A percentile compares a stretch with the other conserved stretches of the same genome.
Conservation (phyloP, 1,284 basidiomycete species). For the Malassezia globosa region DNA sequence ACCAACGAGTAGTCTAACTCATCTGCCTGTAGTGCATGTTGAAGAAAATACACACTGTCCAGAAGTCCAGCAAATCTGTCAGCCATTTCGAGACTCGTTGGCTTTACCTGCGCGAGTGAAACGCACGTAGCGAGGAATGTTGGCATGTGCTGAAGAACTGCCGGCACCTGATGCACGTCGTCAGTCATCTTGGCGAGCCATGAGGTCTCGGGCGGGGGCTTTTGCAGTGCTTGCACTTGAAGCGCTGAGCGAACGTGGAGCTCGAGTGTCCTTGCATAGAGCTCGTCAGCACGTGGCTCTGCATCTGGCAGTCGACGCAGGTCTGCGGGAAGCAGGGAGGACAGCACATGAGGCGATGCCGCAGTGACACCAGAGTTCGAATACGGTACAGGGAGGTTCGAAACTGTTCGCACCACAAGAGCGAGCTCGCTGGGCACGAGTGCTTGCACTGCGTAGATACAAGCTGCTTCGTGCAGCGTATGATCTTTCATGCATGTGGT, state of each 20-base stretch:
- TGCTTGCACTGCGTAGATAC: slow-evolving; percentile 6
- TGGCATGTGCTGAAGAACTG: not conserved
- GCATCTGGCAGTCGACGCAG: not conserved
- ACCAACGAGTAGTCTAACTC: slow-evolving; percentile 49
- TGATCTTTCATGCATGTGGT: not conserved
- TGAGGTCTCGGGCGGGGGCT: not conserved
- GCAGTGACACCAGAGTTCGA: not conserved
- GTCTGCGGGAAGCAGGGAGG: not conserved
- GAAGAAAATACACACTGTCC: not conserved
- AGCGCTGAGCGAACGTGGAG: not conserved
- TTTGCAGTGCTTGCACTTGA: not conserved
- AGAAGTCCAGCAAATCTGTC: not conserved
- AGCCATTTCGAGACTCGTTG: not conserved
- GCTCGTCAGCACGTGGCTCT: not conserved
- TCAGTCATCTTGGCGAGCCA: not conserved
- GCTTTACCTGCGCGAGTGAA: not conserved
- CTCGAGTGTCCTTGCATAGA: not conserved
- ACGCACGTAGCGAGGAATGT: not conserved
- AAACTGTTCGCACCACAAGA: not conserved
- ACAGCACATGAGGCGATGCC: too few relatives aligned
- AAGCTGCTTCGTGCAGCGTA: not conserved
- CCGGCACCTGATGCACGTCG: not conserved
- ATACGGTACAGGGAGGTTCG: not conserved
- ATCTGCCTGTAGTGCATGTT: not conserved
- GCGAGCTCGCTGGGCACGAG: slow-evolving; percentile 1